Conservation (phyloP, 225 moss, liverwort and hornwort genomes). For the Anthoceros angustus region DNA sequence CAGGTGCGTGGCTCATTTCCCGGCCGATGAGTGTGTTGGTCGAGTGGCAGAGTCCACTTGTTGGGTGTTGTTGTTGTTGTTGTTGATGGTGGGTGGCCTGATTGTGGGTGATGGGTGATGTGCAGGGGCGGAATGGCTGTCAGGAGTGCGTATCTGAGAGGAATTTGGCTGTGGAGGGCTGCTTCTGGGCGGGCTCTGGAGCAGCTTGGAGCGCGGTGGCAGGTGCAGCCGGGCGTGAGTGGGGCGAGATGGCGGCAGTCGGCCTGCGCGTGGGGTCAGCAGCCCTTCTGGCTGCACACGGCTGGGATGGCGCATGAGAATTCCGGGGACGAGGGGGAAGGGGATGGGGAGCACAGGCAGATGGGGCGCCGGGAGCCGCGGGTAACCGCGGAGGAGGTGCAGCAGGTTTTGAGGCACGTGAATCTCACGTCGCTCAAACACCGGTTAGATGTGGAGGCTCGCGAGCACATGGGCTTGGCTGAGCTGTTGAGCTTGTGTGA, state of each 20-base stretch:
- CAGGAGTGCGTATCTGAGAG: background rate
- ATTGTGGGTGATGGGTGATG: background rate
- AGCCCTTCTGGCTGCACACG: constrained; percentile 7
- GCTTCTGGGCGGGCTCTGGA: background rate
- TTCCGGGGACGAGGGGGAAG: constrained; percentile 8
- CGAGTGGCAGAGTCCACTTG: no score
- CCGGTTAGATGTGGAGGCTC: constrained; percentile 33
- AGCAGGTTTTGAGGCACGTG: constrained; percentile 64
- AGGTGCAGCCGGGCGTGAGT: no score
- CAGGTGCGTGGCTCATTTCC: no score
- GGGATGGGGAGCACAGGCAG: background rate
- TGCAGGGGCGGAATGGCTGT: background rate
- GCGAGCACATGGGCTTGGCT: constrained; percentile 47
- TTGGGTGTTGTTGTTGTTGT: background rate
- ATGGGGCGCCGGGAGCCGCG: background rate
- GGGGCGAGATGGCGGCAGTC: background rate
- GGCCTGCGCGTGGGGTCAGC: background rate
- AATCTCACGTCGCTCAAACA: constrained; percentile 51
- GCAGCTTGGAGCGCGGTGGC: background rate
- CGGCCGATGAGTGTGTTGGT: no score
- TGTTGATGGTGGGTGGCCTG: background rate
- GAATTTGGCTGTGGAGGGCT: background rate
- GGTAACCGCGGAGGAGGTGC: constrained; percentile 27
- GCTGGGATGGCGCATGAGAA: constrained; percentile 7
- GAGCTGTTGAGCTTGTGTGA: constrained; percentile 55